Conservation (phyloP, 139 green algal genomes). For the Tetraselmis striata region DNA sequence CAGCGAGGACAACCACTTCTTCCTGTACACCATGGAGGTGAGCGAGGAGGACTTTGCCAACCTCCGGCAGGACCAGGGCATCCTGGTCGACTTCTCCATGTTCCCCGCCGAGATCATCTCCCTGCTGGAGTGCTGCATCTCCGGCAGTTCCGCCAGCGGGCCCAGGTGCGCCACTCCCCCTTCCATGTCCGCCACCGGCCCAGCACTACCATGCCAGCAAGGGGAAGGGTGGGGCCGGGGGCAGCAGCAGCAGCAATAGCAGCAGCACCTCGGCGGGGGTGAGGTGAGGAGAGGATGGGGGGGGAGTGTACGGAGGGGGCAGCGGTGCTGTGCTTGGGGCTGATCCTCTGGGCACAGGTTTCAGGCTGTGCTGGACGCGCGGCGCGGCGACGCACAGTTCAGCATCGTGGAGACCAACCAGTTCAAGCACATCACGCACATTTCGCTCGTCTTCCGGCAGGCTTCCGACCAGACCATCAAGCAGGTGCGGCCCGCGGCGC, state of each 20-base stretch:
- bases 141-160: conserved; percentile 31
- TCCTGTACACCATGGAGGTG: conserved; percentile 82
- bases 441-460: conserved; percentile 72
- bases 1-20: conserved; percentile 62
- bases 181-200: background rate
- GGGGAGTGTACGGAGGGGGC: background rate
- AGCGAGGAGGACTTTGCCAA: conserved; percentile 81
- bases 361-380: conserved; percentile 42
- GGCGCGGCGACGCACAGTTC: conserved; percentile 51
- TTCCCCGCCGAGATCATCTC: conserved; percentile 82
- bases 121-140: conserved; percentile 74
- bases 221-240: background rate
- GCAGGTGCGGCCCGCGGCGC: conserved; percentile 33
- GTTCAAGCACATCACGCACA: conserved; percentile 89
- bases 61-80: conserved; percentile 81
- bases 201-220: background rate
- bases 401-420: conserved; percentile 88
- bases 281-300: background rate
- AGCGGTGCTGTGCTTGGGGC: background rate
- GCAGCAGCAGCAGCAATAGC: no score
- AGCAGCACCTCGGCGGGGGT: background rate
- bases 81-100: conserved; percentile 84
- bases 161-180: conserved; percentile 56
- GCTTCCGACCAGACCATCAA: conserved; percentile 78
- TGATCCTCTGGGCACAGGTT: conserved; percentile 38